These are phyloP conservation scores for Amphirosellinia nigrospora DNA, from an alignment of 495 filamentous ascomycete species.

Conservation along the genomic window DNA sequence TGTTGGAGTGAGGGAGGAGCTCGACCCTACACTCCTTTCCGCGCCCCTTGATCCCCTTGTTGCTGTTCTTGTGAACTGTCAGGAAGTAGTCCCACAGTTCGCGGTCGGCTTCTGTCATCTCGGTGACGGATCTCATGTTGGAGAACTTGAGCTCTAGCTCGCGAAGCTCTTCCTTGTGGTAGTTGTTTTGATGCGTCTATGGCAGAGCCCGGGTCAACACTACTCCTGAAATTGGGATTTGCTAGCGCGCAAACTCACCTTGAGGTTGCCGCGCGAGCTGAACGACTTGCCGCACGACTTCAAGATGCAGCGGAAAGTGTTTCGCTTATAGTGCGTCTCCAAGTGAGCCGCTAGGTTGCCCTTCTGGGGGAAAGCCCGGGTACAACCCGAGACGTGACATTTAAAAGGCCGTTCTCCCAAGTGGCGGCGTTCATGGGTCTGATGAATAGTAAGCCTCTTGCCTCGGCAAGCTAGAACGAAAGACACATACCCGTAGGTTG, in stretches of 20 bases:
- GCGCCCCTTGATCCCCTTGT: slow-evolving; percentile 92
- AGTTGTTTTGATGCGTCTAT: slow-evolving; percentile 94
- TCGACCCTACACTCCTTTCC: slow-evolving; percentile 76
- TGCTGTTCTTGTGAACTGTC: slow-evolving; percentile 88
- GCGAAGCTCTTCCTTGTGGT: slow-evolving; percentile 75
- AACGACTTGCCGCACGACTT: slow-evolving; percentile 86
- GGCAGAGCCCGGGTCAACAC: not conserved
- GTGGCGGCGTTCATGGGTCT: slow-evolving; percentile 87
- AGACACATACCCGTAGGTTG: slow-evolving; percentile 75
- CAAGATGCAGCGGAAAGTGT: slow-evolving; percentile 80
- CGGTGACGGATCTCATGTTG: slow-evolving; percentile 63
- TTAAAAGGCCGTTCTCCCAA: slow-evolving; percentile 83
- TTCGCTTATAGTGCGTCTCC: slow-evolving; percentile 77
- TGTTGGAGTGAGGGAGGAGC: slow-evolving; percentile 29
- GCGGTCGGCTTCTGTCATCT: slow-evolving; percentile 70
- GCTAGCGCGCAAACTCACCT: slow-evolving; percentile 57
- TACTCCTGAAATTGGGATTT: not conserved
- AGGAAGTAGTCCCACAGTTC: slow-evolving; percentile 88
- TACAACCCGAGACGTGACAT: slow-evolving; percentile 72
- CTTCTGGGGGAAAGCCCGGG: slow-evolving; percentile 81
- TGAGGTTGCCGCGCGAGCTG: slow-evolving; percentile 87
- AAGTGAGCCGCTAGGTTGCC: slow-evolving; percentile 88
- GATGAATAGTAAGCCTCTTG: slow-evolving; percentile 24
- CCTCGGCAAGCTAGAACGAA: not conserved
- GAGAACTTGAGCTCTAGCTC: slow-evolving; percentile 78